These are phyloP conservation scores for Erythrobasidium hasegawianum DNA, from an alignment of 1,284 basidiomycete species.

Conservation along the genomic window DNA sequence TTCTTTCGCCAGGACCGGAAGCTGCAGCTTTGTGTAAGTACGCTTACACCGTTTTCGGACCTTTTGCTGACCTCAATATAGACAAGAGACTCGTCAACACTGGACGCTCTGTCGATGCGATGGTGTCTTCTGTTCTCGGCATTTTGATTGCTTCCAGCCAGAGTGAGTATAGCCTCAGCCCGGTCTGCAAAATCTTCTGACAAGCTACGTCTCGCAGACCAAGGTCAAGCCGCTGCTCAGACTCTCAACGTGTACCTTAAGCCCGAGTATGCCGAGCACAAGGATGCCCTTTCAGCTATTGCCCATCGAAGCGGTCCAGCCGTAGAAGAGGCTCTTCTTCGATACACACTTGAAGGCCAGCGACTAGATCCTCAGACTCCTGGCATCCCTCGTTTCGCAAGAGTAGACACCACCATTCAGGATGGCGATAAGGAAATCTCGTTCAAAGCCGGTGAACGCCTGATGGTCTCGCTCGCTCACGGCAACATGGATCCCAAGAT, in stretches of 20 bases:
- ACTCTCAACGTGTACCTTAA: conserved; percentile 37
- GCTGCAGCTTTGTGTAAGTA: conserved; percentile 10
- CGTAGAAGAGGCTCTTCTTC: conserved; percentile 18
- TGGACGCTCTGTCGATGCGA: conserved; percentile 1
- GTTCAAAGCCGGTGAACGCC: conserved; percentile 22
- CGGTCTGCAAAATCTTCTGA: no score
- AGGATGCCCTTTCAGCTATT: conserved; percentile 12
- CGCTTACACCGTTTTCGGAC: background rate
- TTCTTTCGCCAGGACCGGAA: conserved; percentile 5
- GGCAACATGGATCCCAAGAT: conserved; percentile 12
- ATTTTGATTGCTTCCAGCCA: conserved; percentile 7
- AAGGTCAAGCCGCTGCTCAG: conserved; percentile 35
- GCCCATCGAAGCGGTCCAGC: background rate
- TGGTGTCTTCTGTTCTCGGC: conserved; percentile 1
- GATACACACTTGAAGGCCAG: conserved; percentile 37
- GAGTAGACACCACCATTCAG: background rate
- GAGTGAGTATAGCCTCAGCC: no score
- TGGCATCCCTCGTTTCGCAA: conserved; percentile 36
- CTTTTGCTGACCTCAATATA: background rate
- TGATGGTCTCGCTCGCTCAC: conserved; percentile 31
- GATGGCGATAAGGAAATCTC: conserved; percentile 22
- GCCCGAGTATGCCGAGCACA: conserved; percentile 14
- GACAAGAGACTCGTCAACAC: conserved; percentile 34
- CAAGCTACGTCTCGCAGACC: no score
- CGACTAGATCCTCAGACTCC: conserved; percentile 39